Conservation (phyloP, 1,284 basidiomycete genomes). For the Pseudozyma thailandica region DNA sequence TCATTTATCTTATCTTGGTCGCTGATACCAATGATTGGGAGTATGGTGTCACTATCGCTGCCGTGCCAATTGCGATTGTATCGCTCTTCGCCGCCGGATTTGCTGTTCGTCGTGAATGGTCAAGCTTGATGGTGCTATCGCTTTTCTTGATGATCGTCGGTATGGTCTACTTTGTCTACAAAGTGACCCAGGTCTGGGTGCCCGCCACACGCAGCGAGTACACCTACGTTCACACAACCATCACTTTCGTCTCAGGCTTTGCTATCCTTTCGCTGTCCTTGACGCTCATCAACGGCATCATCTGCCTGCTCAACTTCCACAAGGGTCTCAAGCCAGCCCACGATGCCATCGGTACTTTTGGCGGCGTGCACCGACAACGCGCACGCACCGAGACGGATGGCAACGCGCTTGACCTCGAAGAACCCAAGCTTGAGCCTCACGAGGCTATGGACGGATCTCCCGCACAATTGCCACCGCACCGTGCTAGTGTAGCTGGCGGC, state of each 20-base stretch:
- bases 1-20: slow-evolving; percentile 61
- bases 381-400: slow-evolving; percentile 11
- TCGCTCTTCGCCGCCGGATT: slow-evolving; percentile 53
- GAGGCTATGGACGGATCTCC: slow-evolving; percentile 6
- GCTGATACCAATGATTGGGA: slow-evolving; percentile 48
- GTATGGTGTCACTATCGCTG: slow-evolving; percentile 59
- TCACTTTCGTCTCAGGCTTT: slow-evolving; percentile 59
- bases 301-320: slow-evolving; percentile 58
- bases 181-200: slow-evolving; percentile 54
- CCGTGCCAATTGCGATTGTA: slow-evolving; percentile 52
- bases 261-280: slow-evolving; percentile 40
- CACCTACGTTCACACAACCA: slow-evolving; percentile 50
- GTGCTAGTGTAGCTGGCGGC: slow-evolving; percentile 1
- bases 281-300: slow-evolving; percentile 47
- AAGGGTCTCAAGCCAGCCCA: slow-evolving; percentile 54
- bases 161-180: slow-evolving; percentile 50
- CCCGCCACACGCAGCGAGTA: slow-evolving; percentile 49
- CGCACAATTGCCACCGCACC: slow-evolving; percentile 2
- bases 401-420: slow-evolving; percentile 27
- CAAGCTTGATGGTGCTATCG: slow-evolving; percentile 52
- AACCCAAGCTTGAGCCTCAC: slow-evolving; percentile 18
- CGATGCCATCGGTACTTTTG: slow-evolving; percentile 51
- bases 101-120: slow-evolving; percentile 52
- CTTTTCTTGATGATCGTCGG: slow-evolving; percentile 52
- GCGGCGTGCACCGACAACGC: slow-evolving; percentile 36